Evolutionary conservation across 2,329 filamentous ascomycete species (phyloP).

Genomic region (Aureobasidium melanogenum): DNA sequence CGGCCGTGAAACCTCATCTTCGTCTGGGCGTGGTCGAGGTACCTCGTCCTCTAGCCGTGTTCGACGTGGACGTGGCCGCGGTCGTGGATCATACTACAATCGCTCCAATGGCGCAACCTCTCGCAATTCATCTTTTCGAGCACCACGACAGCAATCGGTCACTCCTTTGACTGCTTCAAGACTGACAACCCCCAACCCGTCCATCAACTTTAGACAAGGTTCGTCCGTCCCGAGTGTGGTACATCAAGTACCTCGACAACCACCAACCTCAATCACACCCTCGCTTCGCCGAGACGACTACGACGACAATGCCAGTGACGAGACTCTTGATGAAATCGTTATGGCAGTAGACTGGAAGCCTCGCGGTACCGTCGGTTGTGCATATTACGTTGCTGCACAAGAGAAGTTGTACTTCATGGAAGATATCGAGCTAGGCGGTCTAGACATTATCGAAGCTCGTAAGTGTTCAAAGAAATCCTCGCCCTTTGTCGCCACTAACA

Average conservation of each 20-base stretch:
- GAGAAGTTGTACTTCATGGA: slow-evolving; percentile 67
- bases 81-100: not conserved
- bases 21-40: not conserved
- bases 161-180: not conserved
- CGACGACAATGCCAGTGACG: slow-evolving; percentile 32
- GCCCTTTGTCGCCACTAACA: not conserved
- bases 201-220: not conserved
- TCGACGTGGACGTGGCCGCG: not conserved
- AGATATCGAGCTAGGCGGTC: slow-evolving; percentile 60
- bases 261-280: not conserved
- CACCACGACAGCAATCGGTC: not conserved
- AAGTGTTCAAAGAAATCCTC: slow-evolving; percentile 16
- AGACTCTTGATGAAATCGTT: slow-evolving; percentile 57
- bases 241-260: not conserved
- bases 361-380: slow-evolving; percentile 67
- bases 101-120: not conserved
- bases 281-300: not conserved
- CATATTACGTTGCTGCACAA: slow-evolving; percentile 66
- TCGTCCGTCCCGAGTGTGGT: not conserved
- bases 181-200: not conserved
- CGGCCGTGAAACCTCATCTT: not conserved
- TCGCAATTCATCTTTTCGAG: not conserved
- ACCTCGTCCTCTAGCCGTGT: not conserved
- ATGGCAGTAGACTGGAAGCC: slow-evolving; percentile 71
- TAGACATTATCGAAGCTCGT: slow-evolving; percentile 48